Evolutionary conservation across 768 basidiomycete genomes (phyloP).

Genomic region (Favolaschia claudopus): DNA sequence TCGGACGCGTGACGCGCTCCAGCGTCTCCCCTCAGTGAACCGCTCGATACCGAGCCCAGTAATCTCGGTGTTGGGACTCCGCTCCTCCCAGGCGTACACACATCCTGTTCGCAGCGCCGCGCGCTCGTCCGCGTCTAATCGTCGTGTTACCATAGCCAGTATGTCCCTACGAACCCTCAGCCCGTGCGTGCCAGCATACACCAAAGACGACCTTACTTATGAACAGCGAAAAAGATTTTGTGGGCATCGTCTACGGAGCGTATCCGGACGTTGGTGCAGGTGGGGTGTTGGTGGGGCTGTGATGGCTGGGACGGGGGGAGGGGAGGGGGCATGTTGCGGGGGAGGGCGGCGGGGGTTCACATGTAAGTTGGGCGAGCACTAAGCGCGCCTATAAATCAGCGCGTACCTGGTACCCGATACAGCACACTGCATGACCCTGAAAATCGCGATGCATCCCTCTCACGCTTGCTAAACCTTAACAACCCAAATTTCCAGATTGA

Average conservation of each 20-base stretch:
- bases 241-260: conserved; percentile 82
- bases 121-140: conserved; percentile 81
- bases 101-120: conserved; percentile 61
- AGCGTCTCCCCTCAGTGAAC: conserved; percentile 84
- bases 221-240: conserved; percentile 80
- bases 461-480: conserved; percentile 25
- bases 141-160: conserved; percentile 77
- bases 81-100: conserved; percentile 78
- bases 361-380: conserved; percentile 19
- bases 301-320: neutral
- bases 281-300: conserved; percentile 66
- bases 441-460: conserved; percentile 25
- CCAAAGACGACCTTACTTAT: too few species aligned
- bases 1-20: conserved; percentile 85
- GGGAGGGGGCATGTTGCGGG: conserved; percentile 10
- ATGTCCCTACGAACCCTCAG: conserved; percentile 63
- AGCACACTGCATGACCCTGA: conserved; percentile 21
- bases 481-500: conserved; percentile 18
- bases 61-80: conserved; percentile 75
- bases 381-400: conserved; percentile 20
- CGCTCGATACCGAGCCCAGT: conserved; percentile 85
- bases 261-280: conserved; percentile 75
- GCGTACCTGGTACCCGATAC: conserved; percentile 18
- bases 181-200: too few species aligned
- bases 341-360: neutral